These are phyloP conservation scores for Helicocarpus griseus DNA, from an alignment of 2,329 filamentous ascomycete genomes.

Conservation along the genomic window DNA sequence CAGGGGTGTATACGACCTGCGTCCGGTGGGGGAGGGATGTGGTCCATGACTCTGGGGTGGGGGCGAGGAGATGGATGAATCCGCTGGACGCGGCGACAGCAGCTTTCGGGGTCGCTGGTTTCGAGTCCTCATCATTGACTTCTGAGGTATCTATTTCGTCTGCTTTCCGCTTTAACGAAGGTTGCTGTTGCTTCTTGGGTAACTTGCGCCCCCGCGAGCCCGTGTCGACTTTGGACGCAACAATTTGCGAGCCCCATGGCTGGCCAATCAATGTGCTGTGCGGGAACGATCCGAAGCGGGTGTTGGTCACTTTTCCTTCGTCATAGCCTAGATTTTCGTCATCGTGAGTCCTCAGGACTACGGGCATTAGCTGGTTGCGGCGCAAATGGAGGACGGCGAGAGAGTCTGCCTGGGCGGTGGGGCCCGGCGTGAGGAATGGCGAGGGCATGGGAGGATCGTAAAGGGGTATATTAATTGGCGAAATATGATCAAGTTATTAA, in stretches of 20 bases:
- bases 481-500: background rate
- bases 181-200: constrained; percentile 19
- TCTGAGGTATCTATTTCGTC: constrained; percentile 29
- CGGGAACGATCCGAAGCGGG: constrained; percentile 83
- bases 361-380: constrained; percentile 71
- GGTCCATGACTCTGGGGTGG: constrained; percentile 43
- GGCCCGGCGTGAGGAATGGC: constrained; percentile 67
- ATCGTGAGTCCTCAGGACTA: constrained; percentile 55
- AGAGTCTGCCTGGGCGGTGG: constrained; percentile 50
- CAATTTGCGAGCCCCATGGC: constrained; percentile 85
- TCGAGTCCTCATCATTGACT: constrained; percentile 19
- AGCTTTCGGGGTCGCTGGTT: constrained; percentile 18
- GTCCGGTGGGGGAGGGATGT: constrained; percentile 42
- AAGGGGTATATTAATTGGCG: no score
- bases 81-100: constrained; percentile 36
- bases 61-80: constrained; percentile 40
- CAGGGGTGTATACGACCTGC: constrained; percentile 44
- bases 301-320: constrained; percentile 75
- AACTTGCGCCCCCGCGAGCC: constrained; percentile 69
- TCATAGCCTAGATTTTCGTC: constrained; percentile 61
- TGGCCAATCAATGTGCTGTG: constrained; percentile 67
- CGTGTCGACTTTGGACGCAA: constrained; percentile 82
- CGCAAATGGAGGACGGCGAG: constrained; percentile 82
- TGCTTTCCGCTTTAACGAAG: constrained; percentile 12
- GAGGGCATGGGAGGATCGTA: constrained; percentile 43